Evolutionary conservation across 768 basidiomycete species (phyloP), one percentile per base, ranked within the genome.

Genomic region (Naematelia aurantialba): DNA sequence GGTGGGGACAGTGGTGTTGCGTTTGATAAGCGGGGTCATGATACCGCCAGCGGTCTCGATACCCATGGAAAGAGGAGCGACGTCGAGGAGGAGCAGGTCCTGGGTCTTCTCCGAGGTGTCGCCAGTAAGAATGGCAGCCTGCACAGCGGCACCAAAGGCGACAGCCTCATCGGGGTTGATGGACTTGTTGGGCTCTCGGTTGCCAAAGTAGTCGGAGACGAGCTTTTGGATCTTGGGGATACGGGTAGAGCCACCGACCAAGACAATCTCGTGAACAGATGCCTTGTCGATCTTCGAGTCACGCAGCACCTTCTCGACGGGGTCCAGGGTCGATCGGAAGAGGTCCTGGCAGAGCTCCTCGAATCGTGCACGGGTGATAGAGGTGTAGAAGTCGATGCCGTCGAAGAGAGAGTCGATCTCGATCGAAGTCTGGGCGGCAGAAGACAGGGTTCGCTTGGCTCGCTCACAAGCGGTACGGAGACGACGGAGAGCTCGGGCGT

Each of bases 121-220:
- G 63, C 94, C 94, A 49, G 92, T 88, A 65, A 99, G 89, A 71
- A 99, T 94, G 81, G 91, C 94, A 79, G 90, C 94, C 80, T 99
- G 94, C 66, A 98, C 91, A 55, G 94, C 94, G 64, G 94, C 94
- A 83, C 94, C 94, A 72, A 96, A 97, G 47, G 94, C 92, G 67
- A 99, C 94, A 62, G 94, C 94, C 81, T 99, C 94, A 78, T 99
- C 94, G 54, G 93, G 92, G 84, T 99, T 97, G 82, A 97, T 99
- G 66, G 76, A 75, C 83, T 91, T 93, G 63, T 93, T 93, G 54
- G 92, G 92, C 78, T 97, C 94, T 82, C 89, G 96, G 76, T 91
- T 88, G 67, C 84, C 87, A 79, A 98, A 99, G 83, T 85, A 97
- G 78, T 98, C 93, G 80, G 91, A 92, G 76, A 99, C 86, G 77